Evolutionary conservation across 768 basidiomycete species (phyloP).

Genomic region (Russula compacta): DNA sequence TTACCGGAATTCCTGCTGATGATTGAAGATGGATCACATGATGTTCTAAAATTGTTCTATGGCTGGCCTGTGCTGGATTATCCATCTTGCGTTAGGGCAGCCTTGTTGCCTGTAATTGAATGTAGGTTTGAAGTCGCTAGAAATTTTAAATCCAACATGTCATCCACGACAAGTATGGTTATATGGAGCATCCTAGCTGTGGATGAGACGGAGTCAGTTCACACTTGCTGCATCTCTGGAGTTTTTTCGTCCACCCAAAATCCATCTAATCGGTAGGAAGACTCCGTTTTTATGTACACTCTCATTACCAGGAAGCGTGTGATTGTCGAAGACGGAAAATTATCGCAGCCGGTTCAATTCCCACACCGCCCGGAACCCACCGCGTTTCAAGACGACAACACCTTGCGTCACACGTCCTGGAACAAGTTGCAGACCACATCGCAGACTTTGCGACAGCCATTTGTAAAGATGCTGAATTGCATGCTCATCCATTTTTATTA

Average conservation of each 20-base stretch:
- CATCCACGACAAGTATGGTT: too few relatives aligned
- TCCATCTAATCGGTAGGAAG: too few relatives aligned
- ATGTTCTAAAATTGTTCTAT: background rate
- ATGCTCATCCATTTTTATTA: background rate
- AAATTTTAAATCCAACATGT: too few relatives aligned
- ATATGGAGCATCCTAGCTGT: too few relatives aligned
- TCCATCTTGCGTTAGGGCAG: background rate
- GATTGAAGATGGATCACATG: background rate
- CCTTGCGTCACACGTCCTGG: background rate
- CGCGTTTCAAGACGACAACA: background rate
- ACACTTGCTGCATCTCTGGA: too few relatives aligned
- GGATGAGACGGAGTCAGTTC: too few relatives aligned
- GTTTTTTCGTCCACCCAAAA: too few relatives aligned
- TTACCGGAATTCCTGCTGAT: background rate
- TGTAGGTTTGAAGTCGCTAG: too few relatives aligned
- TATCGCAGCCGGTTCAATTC: background rate
- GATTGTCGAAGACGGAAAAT: too few relatives aligned
- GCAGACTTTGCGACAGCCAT: background rate
- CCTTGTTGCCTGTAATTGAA: background rate
- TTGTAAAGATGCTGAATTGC: background rate
- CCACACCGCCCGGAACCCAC: background rate
- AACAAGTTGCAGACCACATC: too few relatives aligned
- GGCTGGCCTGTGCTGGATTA: background rate
- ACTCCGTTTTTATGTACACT: too few relatives aligned
- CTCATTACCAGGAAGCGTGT: too few relatives aligned